Evolutionary conservation across 306 rosid genomes (phyloP).

Genomic region (Cajanus cajan): DNA sequence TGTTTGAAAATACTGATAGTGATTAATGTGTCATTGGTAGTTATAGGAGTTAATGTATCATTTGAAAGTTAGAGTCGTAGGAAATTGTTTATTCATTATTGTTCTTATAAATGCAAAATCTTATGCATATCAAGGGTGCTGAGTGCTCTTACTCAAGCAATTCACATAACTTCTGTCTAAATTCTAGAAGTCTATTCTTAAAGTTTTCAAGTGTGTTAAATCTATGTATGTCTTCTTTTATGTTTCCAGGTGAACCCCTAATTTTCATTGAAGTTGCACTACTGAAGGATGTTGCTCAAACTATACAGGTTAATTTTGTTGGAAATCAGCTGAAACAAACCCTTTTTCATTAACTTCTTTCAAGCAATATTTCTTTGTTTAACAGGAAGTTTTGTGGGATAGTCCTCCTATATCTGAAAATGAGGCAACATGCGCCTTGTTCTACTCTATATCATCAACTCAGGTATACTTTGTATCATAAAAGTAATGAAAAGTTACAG

Average conservation of each 20-base stretch:
- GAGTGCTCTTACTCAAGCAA: slow-evolving; percentile 12
- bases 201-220: slow-evolving; percentile 22
- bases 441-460: slow-evolving; percentile 95
- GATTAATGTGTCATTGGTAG: not conserved
- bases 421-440: slow-evolving; percentile 89
- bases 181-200: not conserved
- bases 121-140: slow-evolving; percentile 5
- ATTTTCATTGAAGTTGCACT: slow-evolving; percentile 96
- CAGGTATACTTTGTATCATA: slow-evolving; percentile 53
- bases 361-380: slow-evolving; percentile 8
- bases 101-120: slow-evolving; percentile 6
- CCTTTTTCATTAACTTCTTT: slow-evolving; percentile 12
- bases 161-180: slow-evolving; percentile 20
- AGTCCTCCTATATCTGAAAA: slow-evolving; percentile 79
- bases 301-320: slow-evolving; percentile 63
- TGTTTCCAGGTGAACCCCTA: slow-evolving; percentile 66
- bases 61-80: not conserved
- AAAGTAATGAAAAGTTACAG: slow-evolving; percentile 14
- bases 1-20: not conserved
- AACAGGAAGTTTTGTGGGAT: slow-evolving; percentile 93
- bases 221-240: slow-evolving; percentile 10
- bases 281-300: slow-evolving; percentile 69
- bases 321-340: not conserved
- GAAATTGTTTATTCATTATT: slow-evolving; percentile 20
- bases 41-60: slow-evolving; percentile 1